A percentile compares a stretch with the other conserved stretches of the same genome.
Conservation (phyloP, 1,284 basidiomycete genomes). For the Cutaneotrichosporon sp. region DNA sequence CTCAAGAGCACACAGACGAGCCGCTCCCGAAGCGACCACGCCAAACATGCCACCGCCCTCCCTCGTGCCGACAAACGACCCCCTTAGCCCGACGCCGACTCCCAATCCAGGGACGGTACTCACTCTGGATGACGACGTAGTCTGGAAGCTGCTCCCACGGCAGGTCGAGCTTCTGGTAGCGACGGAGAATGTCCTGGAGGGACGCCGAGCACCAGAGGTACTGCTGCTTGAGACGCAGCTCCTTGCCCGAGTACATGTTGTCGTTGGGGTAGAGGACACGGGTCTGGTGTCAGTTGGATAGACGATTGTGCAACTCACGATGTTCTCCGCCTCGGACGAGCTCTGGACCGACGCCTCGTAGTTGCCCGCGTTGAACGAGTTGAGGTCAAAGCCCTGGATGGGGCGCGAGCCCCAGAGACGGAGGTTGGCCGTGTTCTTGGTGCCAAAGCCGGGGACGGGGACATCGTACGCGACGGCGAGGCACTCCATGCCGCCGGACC, state of each 20-base stretch:
- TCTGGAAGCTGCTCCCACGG: constrained; percentile 65
- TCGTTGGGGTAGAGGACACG: constrained; percentile 70
- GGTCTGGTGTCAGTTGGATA: constrained; percentile 55
- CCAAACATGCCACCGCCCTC: no score
- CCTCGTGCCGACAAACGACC: no score
- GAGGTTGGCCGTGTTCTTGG: constrained; percentile 56
- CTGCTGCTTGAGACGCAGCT: constrained; percentile 89
- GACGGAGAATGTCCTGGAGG: constrained; percentile 74
- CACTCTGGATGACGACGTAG: constrained; percentile 76
- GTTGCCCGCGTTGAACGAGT: constrained; percentile 89
- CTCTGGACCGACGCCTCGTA: constrained; percentile 83
- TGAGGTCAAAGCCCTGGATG: constrained; percentile 86
- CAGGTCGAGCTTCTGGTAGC: constrained; percentile 55
- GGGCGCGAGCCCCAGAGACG: constrained; percentile 69
- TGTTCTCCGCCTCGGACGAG: constrained; percentile 83
- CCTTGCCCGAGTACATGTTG: constrained; percentile 66
- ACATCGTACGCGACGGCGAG: constrained; percentile 81
- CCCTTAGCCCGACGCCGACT: background rate
- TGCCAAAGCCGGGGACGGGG: constrained; percentile 75
- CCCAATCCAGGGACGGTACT: constrained; percentile 4
- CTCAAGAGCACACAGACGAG: no score
- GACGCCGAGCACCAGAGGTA: constrained; percentile 75
- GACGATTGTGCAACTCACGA: constrained; percentile 54
- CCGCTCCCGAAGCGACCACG: no score
- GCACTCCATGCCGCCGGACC: constrained; percentile 89